Evolutionary conservation across 1,284 basidiomycete species (phyloP).

Genomic region (Rhodotorula mucilaginosa): DNA sequence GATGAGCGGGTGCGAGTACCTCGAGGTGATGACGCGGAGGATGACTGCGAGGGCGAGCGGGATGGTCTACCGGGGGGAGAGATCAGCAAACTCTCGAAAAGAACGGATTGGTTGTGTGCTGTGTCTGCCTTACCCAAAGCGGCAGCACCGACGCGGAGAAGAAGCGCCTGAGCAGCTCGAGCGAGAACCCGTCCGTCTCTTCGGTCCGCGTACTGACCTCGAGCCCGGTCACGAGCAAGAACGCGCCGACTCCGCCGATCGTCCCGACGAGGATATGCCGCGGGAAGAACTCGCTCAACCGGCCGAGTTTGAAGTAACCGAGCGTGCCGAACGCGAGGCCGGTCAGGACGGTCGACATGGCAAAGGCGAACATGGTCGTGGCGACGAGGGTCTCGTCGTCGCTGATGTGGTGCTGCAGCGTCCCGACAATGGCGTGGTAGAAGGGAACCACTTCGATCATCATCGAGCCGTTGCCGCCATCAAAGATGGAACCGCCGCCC

Average conservation of each 20-base stretch:
- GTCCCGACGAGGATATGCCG: slow-evolving; percentile 92
- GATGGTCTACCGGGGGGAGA: slow-evolving; percentile 50
- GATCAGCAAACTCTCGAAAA: slow-evolving; percentile 48
- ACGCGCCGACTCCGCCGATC: slow-evolving; percentile 93
- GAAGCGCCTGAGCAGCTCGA: slow-evolving; percentile 59
- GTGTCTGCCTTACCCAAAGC: slow-evolving; percentile 38
- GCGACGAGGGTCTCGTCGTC: slow-evolving; percentile 70
- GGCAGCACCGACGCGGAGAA: slow-evolving; percentile 42
- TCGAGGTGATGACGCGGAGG: slow-evolving; percentile 75
- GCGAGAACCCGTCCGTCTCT: slow-evolving; percentile 72
- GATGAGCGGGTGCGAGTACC: slow-evolving; percentile 81
- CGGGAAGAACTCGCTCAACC: slow-evolving; percentile 92
- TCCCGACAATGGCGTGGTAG: slow-evolving; percentile 84
- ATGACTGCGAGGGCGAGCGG: slow-evolving; percentile 75
- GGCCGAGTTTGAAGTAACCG: slow-evolving; percentile 79
- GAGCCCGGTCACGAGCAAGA: slow-evolving; percentile 81
- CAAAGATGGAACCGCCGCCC: slow-evolving; percentile 81
- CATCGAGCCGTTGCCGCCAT: slow-evolving; percentile 80
- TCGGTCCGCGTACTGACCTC: slow-evolving; percentile 78
- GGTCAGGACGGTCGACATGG: slow-evolving; percentile 85
- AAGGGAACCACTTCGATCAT: slow-evolving; percentile 99
- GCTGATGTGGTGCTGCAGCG: slow-evolving; percentile 62
- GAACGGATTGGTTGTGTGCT: no score
- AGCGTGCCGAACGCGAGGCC: slow-evolving; percentile 82
- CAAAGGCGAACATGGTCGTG: slow-evolving; percentile 86